A percentile compares a stretch with the other conserved stretches of the same genome.
phyloP scores from a whole-genome alignment of 192 early-diverging fungal species.

The Phlyctochytrium bullatum region DNA sequence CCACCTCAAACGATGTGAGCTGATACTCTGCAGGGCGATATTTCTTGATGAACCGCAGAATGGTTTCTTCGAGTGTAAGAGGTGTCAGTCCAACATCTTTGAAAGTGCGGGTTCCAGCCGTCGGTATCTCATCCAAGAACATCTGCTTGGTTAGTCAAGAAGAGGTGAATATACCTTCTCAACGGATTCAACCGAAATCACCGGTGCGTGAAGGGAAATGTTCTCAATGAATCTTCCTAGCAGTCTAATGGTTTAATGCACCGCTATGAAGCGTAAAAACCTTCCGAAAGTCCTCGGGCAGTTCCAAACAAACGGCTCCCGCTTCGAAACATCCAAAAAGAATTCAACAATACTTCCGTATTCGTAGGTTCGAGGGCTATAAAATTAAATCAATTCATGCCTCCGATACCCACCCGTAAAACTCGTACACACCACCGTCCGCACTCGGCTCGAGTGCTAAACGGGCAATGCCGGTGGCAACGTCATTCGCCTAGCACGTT shows the following conservation, averaged over 20 bases:
- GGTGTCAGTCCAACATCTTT: constrained; percentile 83
- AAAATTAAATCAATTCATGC: background rate
- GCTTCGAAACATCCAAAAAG: constrained; percentile 57
- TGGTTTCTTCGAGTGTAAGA: constrained; percentile 72
- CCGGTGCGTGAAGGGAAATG: background rate
- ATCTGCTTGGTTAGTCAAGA: background rate
- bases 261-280: constrained; percentile 7
- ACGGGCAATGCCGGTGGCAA: constrained; percentile 77
- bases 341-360: constrained; percentile 72
- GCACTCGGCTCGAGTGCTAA: constrained; percentile 71
- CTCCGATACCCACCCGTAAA: constrained; percentile 63
- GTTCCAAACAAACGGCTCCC: constrained; percentile 60
- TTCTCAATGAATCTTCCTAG: background rate
- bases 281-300: constrained; percentile 75
- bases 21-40: constrained; percentile 58
- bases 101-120: constrained; percentile 69
- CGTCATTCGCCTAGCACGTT: constrained; percentile 77
- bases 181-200: background rate
- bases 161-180: background rate
- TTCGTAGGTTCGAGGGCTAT: constrained; percentile 48
- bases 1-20: constrained; percentile 32
- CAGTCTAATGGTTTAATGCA: background rate
- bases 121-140: constrained; percentile 15
- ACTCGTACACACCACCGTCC: constrained; percentile 84
- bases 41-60: constrained; percentile 78